Evolutionary conservation across 148 eudicot genomes (phyloP), one percentile per base, ranked within the genome.

Genomic region (Spergularia bocconei): DNA sequence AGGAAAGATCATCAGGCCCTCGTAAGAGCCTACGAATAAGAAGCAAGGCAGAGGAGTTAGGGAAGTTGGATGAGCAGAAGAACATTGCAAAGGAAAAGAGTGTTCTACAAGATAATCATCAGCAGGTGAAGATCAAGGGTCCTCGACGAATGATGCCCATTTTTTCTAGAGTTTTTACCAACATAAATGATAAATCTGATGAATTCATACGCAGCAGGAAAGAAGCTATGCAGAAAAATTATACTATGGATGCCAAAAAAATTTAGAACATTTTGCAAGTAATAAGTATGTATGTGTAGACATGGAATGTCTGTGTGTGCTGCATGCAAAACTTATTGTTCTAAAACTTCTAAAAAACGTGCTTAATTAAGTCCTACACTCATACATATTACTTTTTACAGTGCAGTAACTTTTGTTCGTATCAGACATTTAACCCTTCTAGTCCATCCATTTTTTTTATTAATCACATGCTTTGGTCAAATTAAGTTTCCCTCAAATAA

Each of bases 141-240:
- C 12, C 61, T 39, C 41, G 67, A n/a, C 56, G 39, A 2, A 11
- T 25, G 52, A 39, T 17, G 41, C 36, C 73, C 7, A 13, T 51
- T 13, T 11, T 73, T 67, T 56, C 75, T 4, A 58, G 69, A 25
- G 63, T 55, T 79, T 65, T 79, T 50, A 20, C 75, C 23, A 72
- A 78, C 36, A 78, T 79, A 17, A 67, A 79, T 73, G 77, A 41
- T 13, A 73, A 50, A 59, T 44, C 81, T 1, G 77, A 67, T 73
- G 81, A 72, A 13, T 79, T 73, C 29, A 79, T 79, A 16, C 68
- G 72, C 16, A 66, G 81, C 29, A 79, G 50, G 82, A 79, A 67
- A 41, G 59, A 48, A 47, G 79, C 67, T 25, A 76, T 76, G 79
- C 73, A 47, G 15, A 68, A 21, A 25, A 58, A 57, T 48, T 58